Percentiles rank a stretch among this genome's conserved stretches.
Conservation (phyloP, 2,329 filamentous ascomycete genomes). For the Botrytis elliptica region DNA sequence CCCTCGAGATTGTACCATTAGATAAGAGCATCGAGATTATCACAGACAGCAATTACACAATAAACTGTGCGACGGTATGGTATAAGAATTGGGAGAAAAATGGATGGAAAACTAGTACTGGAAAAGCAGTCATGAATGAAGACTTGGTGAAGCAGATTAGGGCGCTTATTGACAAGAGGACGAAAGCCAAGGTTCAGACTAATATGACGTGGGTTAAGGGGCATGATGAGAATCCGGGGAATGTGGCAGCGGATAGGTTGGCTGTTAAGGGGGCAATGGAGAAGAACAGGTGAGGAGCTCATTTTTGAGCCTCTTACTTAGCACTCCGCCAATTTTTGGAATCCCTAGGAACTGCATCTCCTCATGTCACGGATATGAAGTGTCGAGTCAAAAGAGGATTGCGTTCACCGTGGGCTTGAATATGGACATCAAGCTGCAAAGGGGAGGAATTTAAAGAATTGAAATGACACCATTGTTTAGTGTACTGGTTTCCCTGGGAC, state of each 20-base stretch:
- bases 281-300: background rate
- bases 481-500: background rate
- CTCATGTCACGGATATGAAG: background rate
- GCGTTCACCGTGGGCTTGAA: background rate
- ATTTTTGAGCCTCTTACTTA: background rate
- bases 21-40: constrained; percentile 71
- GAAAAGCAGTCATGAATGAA: constrained; percentile 77
- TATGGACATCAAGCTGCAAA: background rate
- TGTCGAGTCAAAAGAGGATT: background rate
- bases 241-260: constrained; percentile 75
- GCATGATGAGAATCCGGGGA: constrained; percentile 70
- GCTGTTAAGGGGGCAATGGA: constrained; percentile 63
- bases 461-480: background rate
- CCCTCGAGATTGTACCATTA: constrained; percentile 70
- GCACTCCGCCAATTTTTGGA: background rate
- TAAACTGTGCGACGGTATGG: constrained; percentile 87
- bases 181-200: constrained; percentile 58
- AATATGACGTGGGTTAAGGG: constrained; percentile 89
- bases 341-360: background rate
- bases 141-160: constrained; percentile 77
- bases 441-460: background rate
- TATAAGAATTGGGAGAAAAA: constrained; percentile 72
- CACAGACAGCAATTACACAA: constrained; percentile 88
- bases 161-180: constrained; percentile 67
- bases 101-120: constrained; percentile 71